A percentile compares a stretch with the other conserved stretches of the same genome.
phyloP scores from a whole-genome alignment of 2,329 filamentous ascomycete genomes.

The Exophiala sideris region DNA sequence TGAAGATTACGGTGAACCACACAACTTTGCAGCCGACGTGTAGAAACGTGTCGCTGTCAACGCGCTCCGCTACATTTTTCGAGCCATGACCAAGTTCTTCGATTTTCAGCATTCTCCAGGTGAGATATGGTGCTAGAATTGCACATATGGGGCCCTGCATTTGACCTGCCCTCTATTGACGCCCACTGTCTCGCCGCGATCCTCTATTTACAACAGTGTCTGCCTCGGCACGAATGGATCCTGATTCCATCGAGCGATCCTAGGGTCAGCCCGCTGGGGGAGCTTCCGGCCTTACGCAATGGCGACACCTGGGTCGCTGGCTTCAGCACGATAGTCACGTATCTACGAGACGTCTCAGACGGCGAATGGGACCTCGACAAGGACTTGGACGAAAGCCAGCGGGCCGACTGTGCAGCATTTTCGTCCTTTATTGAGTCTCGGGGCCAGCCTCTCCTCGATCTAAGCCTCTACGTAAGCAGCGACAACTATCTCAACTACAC shows the following conservation, averaged over 20 bases:
- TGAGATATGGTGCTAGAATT: constrained; percentile 63
- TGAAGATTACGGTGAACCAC: too few relatives aligned
- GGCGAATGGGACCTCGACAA: constrained; percentile 50
- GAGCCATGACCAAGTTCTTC: not conserved
- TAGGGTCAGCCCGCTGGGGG: constrained; percentile 62
- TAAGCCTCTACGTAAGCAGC: constrained; percentile 85
- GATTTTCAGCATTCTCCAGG: not conserved
- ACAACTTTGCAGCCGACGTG: too few relatives aligned
- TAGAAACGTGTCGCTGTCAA: not conserved
- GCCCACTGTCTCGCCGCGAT: constrained; percentile 83
- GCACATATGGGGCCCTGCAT: constrained; percentile 86
- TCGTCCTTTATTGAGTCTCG: constrained; percentile 70
- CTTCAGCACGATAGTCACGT: constrained; percentile 53
- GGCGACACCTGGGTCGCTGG: constrained; percentile 52
- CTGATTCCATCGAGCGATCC: constrained; percentile 72
- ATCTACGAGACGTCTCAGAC: constrained; percentile 46
- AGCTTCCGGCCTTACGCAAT: constrained; percentile 57
- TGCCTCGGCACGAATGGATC: constrained; percentile 62
- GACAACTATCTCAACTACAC: constrained; percentile 79
- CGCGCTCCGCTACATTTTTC: not conserved
- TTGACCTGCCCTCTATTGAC: constrained; percentile 85
- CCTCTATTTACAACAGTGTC: constrained; percentile 66
- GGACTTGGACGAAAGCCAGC: constrained; percentile 40
- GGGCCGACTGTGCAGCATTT: constrained; percentile 45
- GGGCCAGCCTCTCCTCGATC: constrained; percentile 74